A percentile compares a stretch with the other conserved stretches of the same genome.
Evolutionary conservation across 2,329 filamentous ascomycete species (phyloP).

Genomic region (Pseudonectria buxi): DNA sequence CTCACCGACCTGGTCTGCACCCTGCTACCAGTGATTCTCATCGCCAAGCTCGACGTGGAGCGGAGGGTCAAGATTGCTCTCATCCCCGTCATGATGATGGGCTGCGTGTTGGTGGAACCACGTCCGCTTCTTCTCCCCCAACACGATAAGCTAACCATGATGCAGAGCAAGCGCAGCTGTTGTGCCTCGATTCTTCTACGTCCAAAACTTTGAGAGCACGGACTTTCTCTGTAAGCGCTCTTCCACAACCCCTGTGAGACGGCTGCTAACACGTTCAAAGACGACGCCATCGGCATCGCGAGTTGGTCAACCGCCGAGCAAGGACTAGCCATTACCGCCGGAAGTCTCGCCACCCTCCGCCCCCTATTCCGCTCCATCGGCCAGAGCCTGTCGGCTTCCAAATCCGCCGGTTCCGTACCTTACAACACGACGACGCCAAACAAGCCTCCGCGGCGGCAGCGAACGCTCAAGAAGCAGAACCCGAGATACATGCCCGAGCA

Average conservation of each 20-base stretch:
- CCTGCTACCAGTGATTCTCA: conserved; percentile 45
- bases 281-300: conserved; percentile 35
- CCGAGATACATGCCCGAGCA: too few species aligned
- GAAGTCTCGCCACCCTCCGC: conserved; percentile 40
- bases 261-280: conserved; percentile 12
- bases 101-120: conserved; percentile 37
- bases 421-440: too few species aligned
- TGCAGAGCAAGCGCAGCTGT: conserved; percentile 38
- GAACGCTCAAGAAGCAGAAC: too few species aligned
- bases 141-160: conserved; percentile 12
- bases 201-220: conserved; percentile 30
- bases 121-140: neutral
- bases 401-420: too few species aligned
- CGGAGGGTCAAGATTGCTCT: conserved; percentile 43
- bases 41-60: conserved; percentile 50
- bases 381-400: conserved; percentile 17
- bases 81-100: conserved; percentile 48
- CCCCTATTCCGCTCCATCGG: conserved; percentile 33
- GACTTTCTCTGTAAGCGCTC: conserved; percentile 36
- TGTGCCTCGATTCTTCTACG: conserved; percentile 33
- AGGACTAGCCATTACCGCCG: conserved; percentile 41
- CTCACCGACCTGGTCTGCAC: conserved; percentile 46
- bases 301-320: conserved; percentile 44
- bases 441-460: too few species aligned
- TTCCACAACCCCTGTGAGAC: neutral